Conservation (phyloP, 345 rosid species). For the Turnera subulata region DNA sequence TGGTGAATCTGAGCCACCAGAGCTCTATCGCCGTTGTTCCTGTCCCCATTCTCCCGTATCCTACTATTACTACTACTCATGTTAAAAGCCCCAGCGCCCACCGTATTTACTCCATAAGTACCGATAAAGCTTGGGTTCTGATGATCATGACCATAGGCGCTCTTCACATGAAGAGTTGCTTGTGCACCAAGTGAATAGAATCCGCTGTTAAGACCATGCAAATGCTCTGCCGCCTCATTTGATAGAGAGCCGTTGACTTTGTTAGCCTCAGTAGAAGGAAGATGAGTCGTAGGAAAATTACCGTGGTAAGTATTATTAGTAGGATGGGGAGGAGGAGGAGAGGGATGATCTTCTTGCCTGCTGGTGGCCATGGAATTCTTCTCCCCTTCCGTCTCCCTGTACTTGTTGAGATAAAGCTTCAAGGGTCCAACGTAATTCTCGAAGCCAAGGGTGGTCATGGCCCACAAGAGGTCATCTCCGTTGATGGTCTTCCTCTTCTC, state of each 20-base stretch:
- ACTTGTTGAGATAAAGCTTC: conserved; percentile 18
- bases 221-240: neutral
- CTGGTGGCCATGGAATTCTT: conserved; percentile 18
- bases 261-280: neutral
- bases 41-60: conserved; percentile 23
- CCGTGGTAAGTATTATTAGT: too few relatives aligned
- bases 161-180: neutral
- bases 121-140: too few relatives aligned
- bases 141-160: too few relatives aligned
- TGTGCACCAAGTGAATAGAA: conserved; percentile 32
- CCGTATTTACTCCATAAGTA: too few relatives aligned
- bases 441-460: conserved; percentile 26
- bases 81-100: conserved; percentile 16
- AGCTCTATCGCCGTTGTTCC: conserved; percentile 12
- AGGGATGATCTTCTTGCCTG: conserved; percentile 8
- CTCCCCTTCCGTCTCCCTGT: conserved; percentile 23
- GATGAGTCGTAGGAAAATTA: too few relatives aligned
- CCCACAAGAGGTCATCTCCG: conserved; percentile 27
- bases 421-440: conserved; percentile 22
- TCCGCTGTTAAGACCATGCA: conserved; percentile 22
- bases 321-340: too few relatives aligned
- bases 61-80: too few relatives aligned
- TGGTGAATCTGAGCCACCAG: conserved; percentile 27
- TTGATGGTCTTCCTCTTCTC: conserved; percentile 29
- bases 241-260: neutral